Conservation (phyloP, 805 yeast genomes). For the Zygotorulaspora danielsina region DNA sequence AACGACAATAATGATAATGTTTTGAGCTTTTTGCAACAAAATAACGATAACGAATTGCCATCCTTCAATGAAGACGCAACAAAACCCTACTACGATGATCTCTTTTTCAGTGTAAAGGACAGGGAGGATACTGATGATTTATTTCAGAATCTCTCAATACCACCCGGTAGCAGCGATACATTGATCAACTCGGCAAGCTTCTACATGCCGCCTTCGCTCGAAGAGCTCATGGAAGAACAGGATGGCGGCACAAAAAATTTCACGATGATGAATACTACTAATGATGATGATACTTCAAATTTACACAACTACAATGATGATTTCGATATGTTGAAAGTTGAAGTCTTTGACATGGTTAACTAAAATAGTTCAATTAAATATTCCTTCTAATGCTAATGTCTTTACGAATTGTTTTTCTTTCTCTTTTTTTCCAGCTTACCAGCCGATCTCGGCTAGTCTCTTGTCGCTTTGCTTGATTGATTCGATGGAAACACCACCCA, state of each 20-base stretch:
- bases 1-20: conserved; percentile 6
- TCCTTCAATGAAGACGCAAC: not conserved
- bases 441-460: conserved; percentile 47
- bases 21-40: conserved; percentile 6
- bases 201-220: conserved; percentile 33
- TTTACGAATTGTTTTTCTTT: conserved; percentile 1
- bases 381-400: conserved; percentile 2
- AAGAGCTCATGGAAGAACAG: conserved; percentile 35
- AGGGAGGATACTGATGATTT: conserved; percentile 7
- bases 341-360: conserved; percentile 20
- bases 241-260: conserved; percentile 15
- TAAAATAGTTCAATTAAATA: conserved; percentile 1
- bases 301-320: conserved; percentile 18
- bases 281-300: conserved; percentile 8
- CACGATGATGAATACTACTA: conserved; percentile 3
- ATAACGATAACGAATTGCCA: conserved; percentile 2
- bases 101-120: conserved; percentile 5
- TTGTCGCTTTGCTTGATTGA: conserved; percentile 38
- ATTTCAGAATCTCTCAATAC: conserved; percentile 7
- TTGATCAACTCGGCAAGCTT: conserved; percentile 6
- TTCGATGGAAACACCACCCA: conserved; percentile 66
- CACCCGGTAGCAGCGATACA: conserved; percentile 5
- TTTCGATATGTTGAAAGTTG: conserved; percentile 17
- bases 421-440: conserved; percentile 35
- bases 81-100: conserved; percentile 1